phyloP scores from a whole-genome alignment of 768 basidiomycete genomes.

The Boletellus ananas region DNA sequence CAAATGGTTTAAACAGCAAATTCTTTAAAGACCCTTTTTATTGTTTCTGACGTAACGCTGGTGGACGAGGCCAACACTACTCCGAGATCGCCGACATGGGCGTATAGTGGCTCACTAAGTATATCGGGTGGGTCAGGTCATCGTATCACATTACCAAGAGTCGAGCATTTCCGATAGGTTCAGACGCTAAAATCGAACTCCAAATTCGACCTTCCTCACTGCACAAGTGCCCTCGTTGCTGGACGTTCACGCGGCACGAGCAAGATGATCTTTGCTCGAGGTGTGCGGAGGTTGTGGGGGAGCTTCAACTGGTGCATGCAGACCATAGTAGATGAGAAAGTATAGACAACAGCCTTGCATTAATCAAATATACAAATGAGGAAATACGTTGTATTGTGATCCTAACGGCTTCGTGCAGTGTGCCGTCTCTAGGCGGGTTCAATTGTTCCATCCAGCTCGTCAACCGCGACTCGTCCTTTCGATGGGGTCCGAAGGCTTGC shows the following conservation, averaged over 20 bases:
- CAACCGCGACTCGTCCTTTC: constrained; percentile 1
- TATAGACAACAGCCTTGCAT: neutral
- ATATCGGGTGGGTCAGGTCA: constrained; percentile 43
- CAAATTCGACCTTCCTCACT: constrained; percentile 57
- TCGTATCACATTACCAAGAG: neutral
- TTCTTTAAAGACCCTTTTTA: constrained; percentile 71
- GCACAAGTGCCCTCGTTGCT: constrained; percentile 87
- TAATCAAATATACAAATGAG: constrained; percentile 12
- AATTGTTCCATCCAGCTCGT: constrained; percentile 1
- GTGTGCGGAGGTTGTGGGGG: constrained; percentile 40
- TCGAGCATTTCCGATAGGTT: constrained; percentile 5
- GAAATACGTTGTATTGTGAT: neutral
- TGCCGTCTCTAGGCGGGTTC: neutral
- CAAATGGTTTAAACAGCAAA: constrained; percentile 39
- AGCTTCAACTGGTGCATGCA: constrained; percentile 2
- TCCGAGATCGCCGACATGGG: constrained; percentile 44
- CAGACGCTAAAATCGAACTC: constrained; percentile 35
- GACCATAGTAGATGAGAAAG: neutral
- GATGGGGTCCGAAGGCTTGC: constrained; percentile 40
- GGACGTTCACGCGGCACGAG: constrained; percentile 63
- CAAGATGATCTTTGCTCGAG: constrained; percentile 59
- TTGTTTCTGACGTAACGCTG: constrained; percentile 68
- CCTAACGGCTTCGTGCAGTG: neutral
- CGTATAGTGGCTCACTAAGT: constrained; percentile 40
- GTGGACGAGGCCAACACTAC: constrained; percentile 42